These are phyloP conservation scores for Fusarium lyarnte DNA, from an alignment of 2,329 filamentous ascomycete species.

Conservation along the genomic window DNA sequence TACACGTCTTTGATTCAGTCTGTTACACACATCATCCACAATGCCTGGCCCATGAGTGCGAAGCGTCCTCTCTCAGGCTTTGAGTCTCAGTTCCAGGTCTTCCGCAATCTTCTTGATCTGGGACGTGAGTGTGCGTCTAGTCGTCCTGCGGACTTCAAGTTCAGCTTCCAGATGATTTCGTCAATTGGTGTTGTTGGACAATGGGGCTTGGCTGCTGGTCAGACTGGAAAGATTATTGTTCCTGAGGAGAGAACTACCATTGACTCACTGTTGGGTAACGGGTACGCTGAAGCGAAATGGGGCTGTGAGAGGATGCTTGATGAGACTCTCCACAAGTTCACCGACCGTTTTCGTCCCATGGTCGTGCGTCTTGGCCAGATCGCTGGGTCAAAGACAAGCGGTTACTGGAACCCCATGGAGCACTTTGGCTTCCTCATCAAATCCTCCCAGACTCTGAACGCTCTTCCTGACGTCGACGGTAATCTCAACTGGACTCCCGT, in stretches of 20 bases:
- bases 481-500: slow-evolving; percentile 30
- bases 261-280: slow-evolving; percentile 23
- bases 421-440: slow-evolving; percentile 39
- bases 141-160: slow-evolving; percentile 17
- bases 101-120: slow-evolving; percentile 27
- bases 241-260: slow-evolving; percentile 19
- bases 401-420: slow-evolving; percentile 39
- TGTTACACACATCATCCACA: slow-evolving; percentile 29
- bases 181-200: slow-evolving; percentile 24
- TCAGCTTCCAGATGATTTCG: slow-evolving; percentile 29
- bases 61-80: slow-evolving; percentile 30
- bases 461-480: slow-evolving; percentile 23
- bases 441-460: slow-evolving; percentile 29
- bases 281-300: slow-evolving; percentile 38
- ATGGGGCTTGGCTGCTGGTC: slow-evolving; percentile 7
- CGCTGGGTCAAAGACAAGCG: slow-evolving; percentile 35
- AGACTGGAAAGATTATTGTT: slow-evolving; percentile 22
- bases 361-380: slow-evolving; percentile 36
- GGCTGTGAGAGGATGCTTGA: slow-evolving; percentile 37
- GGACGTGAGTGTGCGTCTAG: background rate
- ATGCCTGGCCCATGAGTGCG: slow-evolving; percentile 39
- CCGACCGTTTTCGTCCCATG: slow-evolving; percentile 32
- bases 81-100: slow-evolving; percentile 33
- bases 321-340: slow-evolving; percentile 31
- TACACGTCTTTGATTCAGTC: background rate